Base-by-base conservation (phyloP, 2,329 filamentous ascomycete genomes). In the Onygena corvina region DNA sequence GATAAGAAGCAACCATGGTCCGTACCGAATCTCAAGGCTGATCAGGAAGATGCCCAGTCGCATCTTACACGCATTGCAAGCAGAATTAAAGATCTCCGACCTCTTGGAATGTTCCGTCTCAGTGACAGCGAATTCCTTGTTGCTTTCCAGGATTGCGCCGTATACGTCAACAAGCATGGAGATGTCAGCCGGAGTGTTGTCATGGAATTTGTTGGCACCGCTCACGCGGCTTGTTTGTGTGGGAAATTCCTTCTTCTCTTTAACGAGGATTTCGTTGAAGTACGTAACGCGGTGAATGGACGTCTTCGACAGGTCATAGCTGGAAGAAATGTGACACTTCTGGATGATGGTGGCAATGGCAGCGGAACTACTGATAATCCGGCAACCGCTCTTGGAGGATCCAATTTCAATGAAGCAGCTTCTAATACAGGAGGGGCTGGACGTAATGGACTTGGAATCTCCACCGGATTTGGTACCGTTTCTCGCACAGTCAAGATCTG, bases 131-230 rank as follows among this genome's bases (percentile, higher is more conserved):
- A 94, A 64, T 98, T 96, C 67, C 72, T 98, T 21, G 80, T 95
- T 45, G 86, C 85, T 31, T 98, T 96, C 65, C 86, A 93, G 66
- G 88, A 95, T 66, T 96, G 90, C 59, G 92, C 89, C 14, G 89
- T 98, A 6, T 98, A 96, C 61, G 85, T 96, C 62, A 93, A 98
- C 72, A 95, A 96, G 68, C 88, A 96, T 66, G 92, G 92, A 56
- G 92, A 98, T 53, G 87, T 98, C 23, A 90, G 82, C 33, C 84
- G 93, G 40, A 87, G 84, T 23, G 86, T 96, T 51, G 89, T 96
- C 60, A 94, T 98, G 88, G 88, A 96, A 63, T 98, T 96, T 65
- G 92, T 94, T n/a, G 92, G 92, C 57, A 90, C 84, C 60, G 92
- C 92, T 1, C 82, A 83, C 54, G 80, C 81, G 9, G 89, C 89